These are phyloP conservation scores for Metrosideros polymorpha DNA, from an alignment of 441 rosid species.

Conservation along the genomic window DNA sequence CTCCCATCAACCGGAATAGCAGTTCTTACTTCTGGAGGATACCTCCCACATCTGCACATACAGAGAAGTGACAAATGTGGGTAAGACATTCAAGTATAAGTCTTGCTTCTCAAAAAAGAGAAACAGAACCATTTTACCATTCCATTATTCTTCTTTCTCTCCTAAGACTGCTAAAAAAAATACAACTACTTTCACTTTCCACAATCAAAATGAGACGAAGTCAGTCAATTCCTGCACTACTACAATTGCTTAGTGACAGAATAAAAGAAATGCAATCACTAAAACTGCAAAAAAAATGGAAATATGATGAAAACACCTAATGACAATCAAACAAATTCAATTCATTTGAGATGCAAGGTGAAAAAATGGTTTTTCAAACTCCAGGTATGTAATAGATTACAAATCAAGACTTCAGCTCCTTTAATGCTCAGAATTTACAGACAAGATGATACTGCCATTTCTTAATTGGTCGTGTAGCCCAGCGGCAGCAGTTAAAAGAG, in stretches of 20 bases:
- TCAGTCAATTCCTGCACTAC: not conserved
- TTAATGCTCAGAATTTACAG: not conserved
- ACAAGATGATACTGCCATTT: not conserved
- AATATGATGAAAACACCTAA: not conserved
- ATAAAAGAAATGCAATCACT: not conserved
- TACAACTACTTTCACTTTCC: not conserved
- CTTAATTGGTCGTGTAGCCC: not conserved
- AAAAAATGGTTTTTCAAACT: not conserved
- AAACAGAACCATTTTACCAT: not conserved
- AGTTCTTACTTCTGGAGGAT: conserved; percentile 88
- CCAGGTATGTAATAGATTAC: not conserved
- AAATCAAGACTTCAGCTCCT: not conserved
- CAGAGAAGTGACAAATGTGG: not conserved
- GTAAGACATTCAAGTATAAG: not conserved
- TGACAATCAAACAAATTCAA: not conserved
- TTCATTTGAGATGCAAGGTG: not conserved
- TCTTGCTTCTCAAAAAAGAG: not conserved
- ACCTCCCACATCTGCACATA: conserved; percentile 77
- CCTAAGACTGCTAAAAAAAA: not conserved
- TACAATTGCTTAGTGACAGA: not conserved
- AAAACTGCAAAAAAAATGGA: not conserved
- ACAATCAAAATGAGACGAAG: not conserved
- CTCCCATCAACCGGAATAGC: conserved; percentile 97
- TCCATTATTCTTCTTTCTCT: not conserved
- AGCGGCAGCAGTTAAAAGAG: not conserved